Evolutionary conservation across 225 moss, liverwort and hornwort species (phyloP).

Genomic region (Sphagnum tenellum): DNA sequence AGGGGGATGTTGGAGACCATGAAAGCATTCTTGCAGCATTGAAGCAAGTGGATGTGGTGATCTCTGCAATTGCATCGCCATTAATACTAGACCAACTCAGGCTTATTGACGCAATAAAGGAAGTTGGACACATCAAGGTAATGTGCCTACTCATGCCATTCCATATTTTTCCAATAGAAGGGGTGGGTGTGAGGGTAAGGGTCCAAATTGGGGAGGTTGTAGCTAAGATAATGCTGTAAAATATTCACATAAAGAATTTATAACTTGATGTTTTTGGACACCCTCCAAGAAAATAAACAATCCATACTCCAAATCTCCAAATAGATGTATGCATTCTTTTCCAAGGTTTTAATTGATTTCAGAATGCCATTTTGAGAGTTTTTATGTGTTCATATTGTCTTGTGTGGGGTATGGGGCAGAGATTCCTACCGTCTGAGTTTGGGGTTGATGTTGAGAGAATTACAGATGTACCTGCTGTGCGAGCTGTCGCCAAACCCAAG

Average conservation of each 20-base stretch:
- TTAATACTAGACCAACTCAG: conserved; percentile 24
- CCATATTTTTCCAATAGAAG: no score
- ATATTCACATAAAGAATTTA: no score
- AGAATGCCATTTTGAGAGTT: no score
- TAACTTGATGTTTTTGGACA: no score
- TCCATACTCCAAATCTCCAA: no score
- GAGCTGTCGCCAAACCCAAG: conserved; percentile 7
- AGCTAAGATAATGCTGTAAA: background rate
- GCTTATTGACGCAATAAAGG: conserved; percentile 33
- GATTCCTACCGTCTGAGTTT: conserved; percentile 38
- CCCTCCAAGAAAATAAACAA: no score
- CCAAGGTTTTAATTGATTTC: background rate
- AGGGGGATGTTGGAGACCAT: conserved; percentile 37
- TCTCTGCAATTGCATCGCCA: conserved; percentile 20
- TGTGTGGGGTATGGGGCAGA: conserved; percentile 1
- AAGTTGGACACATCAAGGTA: conserved; percentile 35
- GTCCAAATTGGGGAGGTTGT: no score
- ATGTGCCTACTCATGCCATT: no score
- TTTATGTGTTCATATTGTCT: background rate
- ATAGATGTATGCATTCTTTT: no score
- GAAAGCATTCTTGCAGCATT: conserved; percentile 25
- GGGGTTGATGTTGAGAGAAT: conserved; percentile 16
- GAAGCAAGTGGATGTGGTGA: conserved; percentile 39
- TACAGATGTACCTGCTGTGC: conserved; percentile 2
- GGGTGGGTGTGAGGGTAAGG: no score